Evolutionary conservation across 2,329 filamentous ascomycete species (phyloP), one percentile per base, ranked within the genome.

Genomic region (Sporothrix mexicana): DNA sequence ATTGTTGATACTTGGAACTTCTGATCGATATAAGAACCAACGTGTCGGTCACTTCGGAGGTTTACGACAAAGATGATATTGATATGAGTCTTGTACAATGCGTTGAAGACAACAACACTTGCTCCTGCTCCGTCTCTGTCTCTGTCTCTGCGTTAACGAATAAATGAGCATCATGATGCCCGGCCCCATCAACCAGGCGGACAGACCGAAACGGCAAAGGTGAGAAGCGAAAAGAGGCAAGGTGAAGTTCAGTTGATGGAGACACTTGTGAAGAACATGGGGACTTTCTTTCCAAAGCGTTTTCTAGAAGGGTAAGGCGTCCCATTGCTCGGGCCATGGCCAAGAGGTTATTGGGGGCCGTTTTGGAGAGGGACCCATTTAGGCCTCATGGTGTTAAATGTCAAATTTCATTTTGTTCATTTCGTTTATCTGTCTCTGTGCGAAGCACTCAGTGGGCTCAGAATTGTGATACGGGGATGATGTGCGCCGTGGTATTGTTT

Each of bases 401-500:
- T 45, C 49, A 55, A 57, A 57, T 57, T 69, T 57, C 51, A 49
- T 41, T 45, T 69, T 69, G 49, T 69, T 69, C 49, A 69, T 69
- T 57, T 69, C 67, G 66, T 69, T 57, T 15, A 69, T 66, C 41
- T 66, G 41, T 5, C 12, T n/a, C 13, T 67, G 20, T 36, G 30
- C 30, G 30, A 36, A 36, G 51, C 51, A n/a, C 51, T 12, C n/a
- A 25, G 51, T 55, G n/a, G 23, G 51, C 10, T 13, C 20, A n/a
- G 51, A 20, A 12, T 69, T 7, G 66, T 43, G 43, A 66, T 66
- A 59, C 55, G 25, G 55, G 12, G 57, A 62, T 62, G 30, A 20
- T 20, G 30, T 43, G 57, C 57, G 20, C 36, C 30, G 15, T 41
- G 7, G 57, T 41, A 17, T 10, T 62, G 15, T 30, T 43, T 30